Evolutionary conservation across 1,139 yeast species (phyloP).

Genomic region (Blastobotrys ciferrii): DNA sequence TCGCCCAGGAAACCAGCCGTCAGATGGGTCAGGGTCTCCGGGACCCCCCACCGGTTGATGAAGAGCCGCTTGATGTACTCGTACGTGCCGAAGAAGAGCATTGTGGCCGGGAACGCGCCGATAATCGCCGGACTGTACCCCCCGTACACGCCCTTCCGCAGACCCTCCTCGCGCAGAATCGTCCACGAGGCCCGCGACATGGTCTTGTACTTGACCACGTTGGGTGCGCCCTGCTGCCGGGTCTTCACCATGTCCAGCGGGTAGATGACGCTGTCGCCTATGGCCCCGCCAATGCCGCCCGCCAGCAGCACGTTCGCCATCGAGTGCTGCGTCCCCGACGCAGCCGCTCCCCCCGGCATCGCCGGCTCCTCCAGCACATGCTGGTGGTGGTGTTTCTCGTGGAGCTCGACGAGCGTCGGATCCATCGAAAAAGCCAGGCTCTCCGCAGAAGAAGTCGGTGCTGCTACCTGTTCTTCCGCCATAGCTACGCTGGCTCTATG

Average conservation of each 20-base stretch:
- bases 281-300: conserved; percentile 92
- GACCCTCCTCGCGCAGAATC: conserved; percentile 77
- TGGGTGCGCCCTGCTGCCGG: conserved; percentile 89
- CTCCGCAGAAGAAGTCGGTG: conserved; percentile 1
- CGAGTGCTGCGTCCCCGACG: conserved; percentile 12
- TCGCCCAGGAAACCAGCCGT: conserved; percentile 90
- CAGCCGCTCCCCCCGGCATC: neutral
- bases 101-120: conserved; percentile 87
- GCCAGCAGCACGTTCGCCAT: conserved; percentile 44
- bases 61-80: conserved; percentile 73
- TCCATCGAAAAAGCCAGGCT: conserved; percentile 8
- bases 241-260: conserved; percentile 95
- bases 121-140: conserved; percentile 90
- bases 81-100: conserved; percentile 87
- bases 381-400: conserved; percentile 9
- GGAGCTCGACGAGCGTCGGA: conserved; percentile 10
- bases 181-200: conserved; percentile 70
- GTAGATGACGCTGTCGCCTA: conserved; percentile 93
- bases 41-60: conserved; percentile 59
- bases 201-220: conserved; percentile 61
- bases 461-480: neutral
- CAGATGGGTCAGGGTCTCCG: conserved; percentile 78
- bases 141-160: conserved; percentile 80
- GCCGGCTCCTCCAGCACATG: neutral
- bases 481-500: no score